A percentile compares a stretch with the other conserved stretches of the same genome.
Conservation (phyloP, 2,329 filamentous ascomycete genomes). For the Pseudocercospora eumusae region DNA sequence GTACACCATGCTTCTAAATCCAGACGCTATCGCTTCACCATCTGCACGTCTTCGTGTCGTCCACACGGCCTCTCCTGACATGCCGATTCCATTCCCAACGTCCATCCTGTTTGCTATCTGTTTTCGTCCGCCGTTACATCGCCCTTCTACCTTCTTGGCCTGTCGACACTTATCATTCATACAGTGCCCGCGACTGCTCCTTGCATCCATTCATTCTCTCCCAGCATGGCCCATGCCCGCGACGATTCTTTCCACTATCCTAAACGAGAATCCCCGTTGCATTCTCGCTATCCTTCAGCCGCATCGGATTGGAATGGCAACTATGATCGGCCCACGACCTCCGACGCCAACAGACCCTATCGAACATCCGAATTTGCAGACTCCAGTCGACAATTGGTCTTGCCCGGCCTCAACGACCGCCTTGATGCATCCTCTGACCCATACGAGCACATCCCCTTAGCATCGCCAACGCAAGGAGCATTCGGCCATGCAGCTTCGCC, state of each 20-base stretch:
- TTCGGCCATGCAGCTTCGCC: constrained; percentile 23
- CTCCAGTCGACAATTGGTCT: constrained; percentile 24
- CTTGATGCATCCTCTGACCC: neutral
- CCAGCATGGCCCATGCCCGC: constrained; percentile 23
- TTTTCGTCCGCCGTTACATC: constrained; percentile 14
- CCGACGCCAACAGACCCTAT: constrained; percentile 23
- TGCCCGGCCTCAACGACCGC: constrained; percentile 17
- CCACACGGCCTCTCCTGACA: constrained; percentile 3
- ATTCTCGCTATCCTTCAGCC: constrained; percentile 27
- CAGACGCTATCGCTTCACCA: constrained; percentile 2
- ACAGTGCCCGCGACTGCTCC: neutral
- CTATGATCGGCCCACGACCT: constrained; percentile 21
- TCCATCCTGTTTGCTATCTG: too few relatives aligned
- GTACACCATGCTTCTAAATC: constrained; percentile 21
- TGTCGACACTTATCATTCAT: too few relatives aligned
- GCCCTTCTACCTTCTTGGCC: constrained; percentile 5
- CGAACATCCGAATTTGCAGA: constrained; percentile 24
- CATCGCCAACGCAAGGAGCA: constrained; percentile 17
- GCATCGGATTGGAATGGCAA: constrained; percentile 27
- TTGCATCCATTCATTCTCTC: constrained; percentile 7
- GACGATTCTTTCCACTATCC: constrained; percentile 27
- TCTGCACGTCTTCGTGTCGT: constrained; percentile 18
- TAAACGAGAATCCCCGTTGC: constrained; percentile 24
- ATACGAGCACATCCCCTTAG: constrained; percentile 18
- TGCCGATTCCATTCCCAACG: too few relatives aligned